A percentile compares a stretch with the other conserved stretches of the same genome.
Evolutionary conservation across 805 yeast species (phyloP).

Genomic region (Nakazawaea populi): DNA sequence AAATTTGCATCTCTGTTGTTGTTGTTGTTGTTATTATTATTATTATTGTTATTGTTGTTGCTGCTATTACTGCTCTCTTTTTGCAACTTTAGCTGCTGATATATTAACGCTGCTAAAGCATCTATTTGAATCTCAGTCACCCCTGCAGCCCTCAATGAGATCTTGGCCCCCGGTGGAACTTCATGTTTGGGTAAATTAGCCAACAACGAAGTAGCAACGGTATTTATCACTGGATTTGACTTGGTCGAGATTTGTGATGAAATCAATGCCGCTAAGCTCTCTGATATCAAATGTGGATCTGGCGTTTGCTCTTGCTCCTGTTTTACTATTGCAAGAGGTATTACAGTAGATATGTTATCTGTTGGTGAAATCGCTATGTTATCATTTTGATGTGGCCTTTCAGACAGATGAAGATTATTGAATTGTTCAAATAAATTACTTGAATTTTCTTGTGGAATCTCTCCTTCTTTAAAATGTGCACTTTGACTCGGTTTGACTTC

Average conservation of each 20-base stretch:
- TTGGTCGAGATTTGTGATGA: not conserved
- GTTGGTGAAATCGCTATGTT: not conserved
- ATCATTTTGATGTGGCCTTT: not conserved
- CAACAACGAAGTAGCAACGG: conserved; percentile 8
- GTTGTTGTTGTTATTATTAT: no score
- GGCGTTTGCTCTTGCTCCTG: not conserved
- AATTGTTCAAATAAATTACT: not conserved
- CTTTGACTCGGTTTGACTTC: conserved; percentile 56
- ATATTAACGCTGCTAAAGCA: conserved; percentile 64
- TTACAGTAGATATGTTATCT: not conserved
- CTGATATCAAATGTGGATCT: not conserved
- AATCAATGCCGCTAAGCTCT: not conserved
- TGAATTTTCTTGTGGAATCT: not conserved
- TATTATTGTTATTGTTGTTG: no score
- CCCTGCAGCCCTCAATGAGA: conserved; percentile 59
- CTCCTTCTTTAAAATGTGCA: conserved; percentile 14
- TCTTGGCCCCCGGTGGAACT: conserved; percentile 69
- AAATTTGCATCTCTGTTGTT: not conserved
- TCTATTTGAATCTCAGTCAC: conserved; percentile 64
- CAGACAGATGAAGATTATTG: not conserved
- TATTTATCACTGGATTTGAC: not conserved
- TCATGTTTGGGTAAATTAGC: conserved; percentile 50
- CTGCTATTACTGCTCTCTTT: not conserved
- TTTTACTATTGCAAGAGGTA: conserved; percentile 21
- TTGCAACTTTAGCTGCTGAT: conserved; percentile 42